Evolutionary conservation across 169 alveolate genomes (phyloP), one percentile per base, ranked within the genome.

Genomic region (Perkinsus olseni): DNA sequence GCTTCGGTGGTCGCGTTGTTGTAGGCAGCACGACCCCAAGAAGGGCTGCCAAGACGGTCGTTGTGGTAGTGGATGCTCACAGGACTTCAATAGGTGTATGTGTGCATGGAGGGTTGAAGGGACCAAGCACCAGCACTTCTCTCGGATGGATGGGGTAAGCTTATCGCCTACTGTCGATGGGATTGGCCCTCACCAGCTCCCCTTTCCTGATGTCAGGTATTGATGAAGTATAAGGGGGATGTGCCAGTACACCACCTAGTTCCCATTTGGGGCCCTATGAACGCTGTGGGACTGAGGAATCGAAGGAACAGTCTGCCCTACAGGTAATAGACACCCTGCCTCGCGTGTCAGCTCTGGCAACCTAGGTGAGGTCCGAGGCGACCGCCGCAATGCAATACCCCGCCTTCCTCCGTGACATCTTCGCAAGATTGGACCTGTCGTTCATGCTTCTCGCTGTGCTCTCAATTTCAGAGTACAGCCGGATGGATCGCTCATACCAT

Each of bases 71-170:
- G 62, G 24, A 6, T 45, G 62, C 17, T 45, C 62, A 45, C 62
- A 45, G 62, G 62, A 45, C 62, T 45, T 10, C 17, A 45, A 45
- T 17, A 91, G 96, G 91, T 93, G 95, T 39, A 91, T 95, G 74
- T 95, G 96, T 82, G 91, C 96, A 38, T 93, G 95, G 95, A 48
- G 96, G 28, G 94, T 94, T 74, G 74, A 74, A 40, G 95, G 95
- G 34, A 37, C 91, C 4, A 37, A 82, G 48, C 91, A 93, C 91
- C 93, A 93, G 8, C 96, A 95, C 74, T 74, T 93, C 90, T 40
- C 74, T 38, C 91, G 92, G 50, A 95, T 95, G 96, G 96, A 95
- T 74, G 95, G 94, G 24, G 74, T 95, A 37, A 93, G 93, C 28
- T 48, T 74, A 74, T n/a, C n/a, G n/a, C n/a, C n/a, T n/a, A n/a